Conservation (phyloP, 2,329 filamentous ascomycete genomes). For the Ascochyta viciae-villosae region DNA sequence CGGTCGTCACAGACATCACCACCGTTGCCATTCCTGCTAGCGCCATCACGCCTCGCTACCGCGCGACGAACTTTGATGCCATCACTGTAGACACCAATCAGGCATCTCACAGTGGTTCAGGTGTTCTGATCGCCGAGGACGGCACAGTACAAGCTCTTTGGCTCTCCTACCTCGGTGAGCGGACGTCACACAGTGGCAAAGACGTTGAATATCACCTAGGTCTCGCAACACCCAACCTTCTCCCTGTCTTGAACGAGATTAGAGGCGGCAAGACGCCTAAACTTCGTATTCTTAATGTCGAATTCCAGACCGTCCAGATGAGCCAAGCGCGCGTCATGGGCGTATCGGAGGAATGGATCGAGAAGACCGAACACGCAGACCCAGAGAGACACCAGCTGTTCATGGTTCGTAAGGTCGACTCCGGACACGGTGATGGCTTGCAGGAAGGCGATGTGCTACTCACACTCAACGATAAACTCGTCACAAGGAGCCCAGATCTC, state of each 20-base stretch:
- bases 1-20: conserved; percentile 94
- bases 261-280: conserved; percentile 80
- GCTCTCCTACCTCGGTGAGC: conserved; percentile 95
- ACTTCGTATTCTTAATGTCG: conserved; percentile 89
- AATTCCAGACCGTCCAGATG: conserved; percentile 96
- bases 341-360: conserved; percentile 93
- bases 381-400: conserved; percentile 94
- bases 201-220: conserved; percentile 98
- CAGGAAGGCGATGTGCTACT: conserved; percentile 92
- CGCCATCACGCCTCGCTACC: conserved; percentile 86
- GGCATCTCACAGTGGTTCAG: conserved; percentile 89
- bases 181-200: conserved; percentile 76
- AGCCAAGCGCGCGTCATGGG: conserved; percentile 97
- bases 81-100: conserved; percentile 96
- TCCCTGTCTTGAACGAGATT: conserved; percentile 88
- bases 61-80: conserved; percentile 93
- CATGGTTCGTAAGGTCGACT: conserved; percentile 92
- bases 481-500: conserved; percentile 90
- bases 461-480: conserved; percentile 87
- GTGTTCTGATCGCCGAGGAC: conserved; percentile 87
- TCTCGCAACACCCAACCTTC: conserved; percentile 83
- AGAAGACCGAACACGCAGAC: conserved; percentile 86
- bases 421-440: conserved; percentile 68
- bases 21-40: conserved; percentile 96
- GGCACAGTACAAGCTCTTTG: conserved; percentile 94